These are phyloP conservation scores for Dothidotthia symphoricarpi DNA, from an alignment of 2,329 filamentous ascomycete species.

Conservation along the genomic window DNA sequence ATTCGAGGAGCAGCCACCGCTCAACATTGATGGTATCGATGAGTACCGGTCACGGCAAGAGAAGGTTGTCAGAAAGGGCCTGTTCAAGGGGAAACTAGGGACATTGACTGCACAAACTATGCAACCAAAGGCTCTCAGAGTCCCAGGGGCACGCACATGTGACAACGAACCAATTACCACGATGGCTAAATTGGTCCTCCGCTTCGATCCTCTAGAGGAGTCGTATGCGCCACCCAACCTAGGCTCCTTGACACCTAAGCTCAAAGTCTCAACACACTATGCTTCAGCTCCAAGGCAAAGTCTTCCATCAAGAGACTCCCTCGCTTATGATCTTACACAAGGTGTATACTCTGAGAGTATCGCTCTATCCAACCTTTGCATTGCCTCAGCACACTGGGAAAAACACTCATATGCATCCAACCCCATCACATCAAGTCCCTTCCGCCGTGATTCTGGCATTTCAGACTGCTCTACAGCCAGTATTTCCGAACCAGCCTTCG, in stretches of 20 bases:
- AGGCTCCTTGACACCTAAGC: slow-evolving; percentile 52
- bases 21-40: slow-evolving; percentile 50
- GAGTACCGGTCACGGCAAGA: slow-evolving; percentile 57
- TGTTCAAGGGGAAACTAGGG: slow-evolving; percentile 60
- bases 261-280: slow-evolving; percentile 60
- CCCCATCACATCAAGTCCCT: slow-evolving; percentile 11
- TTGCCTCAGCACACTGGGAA: slow-evolving; percentile 58
- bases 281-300: slow-evolving; percentile 51
- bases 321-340: slow-evolving; percentile 49
- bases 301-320: slow-evolving; percentile 48
- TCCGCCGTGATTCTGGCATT: slow-evolving; percentile 45
- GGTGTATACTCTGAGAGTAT: slow-evolving; percentile 56
- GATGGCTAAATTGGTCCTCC: slow-evolving; percentile 56
- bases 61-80: slow-evolving; percentile 59
- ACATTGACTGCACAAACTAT: slow-evolving; percentile 56
- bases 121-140: slow-evolving; percentile 57
- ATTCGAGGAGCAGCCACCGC: slow-evolving; percentile 59
- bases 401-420: slow-evolving; percentile 44
- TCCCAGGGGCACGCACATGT: slow-evolving; percentile 45
- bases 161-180: slow-evolving; percentile 50
- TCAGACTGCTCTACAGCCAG: slow-evolving; percentile 35
- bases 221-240: slow-evolving; percentile 54
- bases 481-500: slow-evolving; percentile 17
- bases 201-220: slow-evolving; percentile 59
- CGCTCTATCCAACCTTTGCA: slow-evolving; percentile 54